Conservation (phyloP, 1,284 basidiomycete species). For the Melampsora occidentalis region DNA sequence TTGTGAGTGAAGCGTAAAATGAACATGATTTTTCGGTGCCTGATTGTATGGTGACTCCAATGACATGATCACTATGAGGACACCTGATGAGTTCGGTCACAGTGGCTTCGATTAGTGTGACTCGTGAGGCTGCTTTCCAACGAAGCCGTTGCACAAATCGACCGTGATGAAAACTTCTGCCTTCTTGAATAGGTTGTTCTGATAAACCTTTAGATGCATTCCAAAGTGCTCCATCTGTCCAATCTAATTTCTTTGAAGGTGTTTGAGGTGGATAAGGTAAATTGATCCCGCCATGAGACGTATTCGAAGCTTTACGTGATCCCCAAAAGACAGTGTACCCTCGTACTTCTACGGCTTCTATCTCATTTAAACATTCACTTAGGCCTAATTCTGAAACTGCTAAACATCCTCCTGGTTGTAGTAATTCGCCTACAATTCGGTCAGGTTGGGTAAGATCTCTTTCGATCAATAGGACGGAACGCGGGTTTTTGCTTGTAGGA, state of each 20-base stretch:
- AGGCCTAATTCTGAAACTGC: conserved; percentile 76
- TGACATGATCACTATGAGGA: conserved; percentile 60
- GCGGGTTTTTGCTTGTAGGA: conserved; percentile 59
- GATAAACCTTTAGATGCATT: conserved; percentile 35
- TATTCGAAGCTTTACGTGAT: conserved; percentile 52
- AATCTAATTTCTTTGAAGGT: background rate
- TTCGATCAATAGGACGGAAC: conserved; percentile 60
- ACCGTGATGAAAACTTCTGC: conserved; percentile 92
- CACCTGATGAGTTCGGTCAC: conserved; percentile 68
- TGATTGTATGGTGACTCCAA: conserved; percentile 64
- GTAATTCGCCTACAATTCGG: conserved; percentile 92
- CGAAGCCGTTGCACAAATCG: conserved; percentile 74
- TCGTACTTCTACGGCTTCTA: conserved; percentile 78
- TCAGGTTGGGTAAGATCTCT: conserved; percentile 85
- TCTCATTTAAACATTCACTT: conserved; percentile 68
- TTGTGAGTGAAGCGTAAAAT: conserved; percentile 69
- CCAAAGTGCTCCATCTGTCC: conserved; percentile 39
- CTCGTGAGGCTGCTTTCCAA: conserved; percentile 62
- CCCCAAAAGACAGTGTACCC: conserved; percentile 81
- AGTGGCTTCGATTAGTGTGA: conserved; percentile 77
- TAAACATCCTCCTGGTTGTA: conserved; percentile 87
- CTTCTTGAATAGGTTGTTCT: conserved; percentile 55
- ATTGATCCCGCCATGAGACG: conserved; percentile 12
- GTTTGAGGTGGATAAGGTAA: conserved; percentile 30
- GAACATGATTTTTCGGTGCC: conserved; percentile 48